Percentiles rank a stretch among this genome's conserved stretches.
These are phyloP conservation scores for Saksenaea vasiformis DNA, from an alignment of 371 early-diverging fungal species.

Conservation along the genomic window DNA sequence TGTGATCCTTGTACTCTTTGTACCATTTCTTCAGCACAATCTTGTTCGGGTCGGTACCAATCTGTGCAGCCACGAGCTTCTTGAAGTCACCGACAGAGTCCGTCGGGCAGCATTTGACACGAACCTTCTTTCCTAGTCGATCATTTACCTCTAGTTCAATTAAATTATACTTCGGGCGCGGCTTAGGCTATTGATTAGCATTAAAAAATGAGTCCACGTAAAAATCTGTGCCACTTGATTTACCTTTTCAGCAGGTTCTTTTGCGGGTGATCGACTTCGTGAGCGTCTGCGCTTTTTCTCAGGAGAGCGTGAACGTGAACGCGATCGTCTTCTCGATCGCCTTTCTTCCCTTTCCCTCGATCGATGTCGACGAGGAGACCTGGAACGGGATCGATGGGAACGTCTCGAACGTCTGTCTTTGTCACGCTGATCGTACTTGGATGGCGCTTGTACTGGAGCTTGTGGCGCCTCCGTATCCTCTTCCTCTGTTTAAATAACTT, in stretches of 20 bases:
- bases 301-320: not conserved
- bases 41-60: constrained; percentile 89
- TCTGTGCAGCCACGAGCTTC: constrained; percentile 90
- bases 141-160: constrained; percentile 83
- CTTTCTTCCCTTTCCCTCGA: not conserved
- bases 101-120: constrained; percentile 83
- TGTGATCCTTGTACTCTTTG: constrained; percentile 89
- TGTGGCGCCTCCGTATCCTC: constrained; percentile 6
- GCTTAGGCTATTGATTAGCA: constrained; percentile 19
- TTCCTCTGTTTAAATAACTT: constrained; percentile 7
- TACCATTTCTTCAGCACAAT: constrained; percentile 95
- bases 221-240: not conserved
- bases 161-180: constrained; percentile 37
- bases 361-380: not conserved
- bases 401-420: constrained; percentile 15
- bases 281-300: constrained; percentile 6
- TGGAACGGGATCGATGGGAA: constrained; percentile 17
- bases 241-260: constrained; percentile 2
- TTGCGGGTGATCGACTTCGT: not conserved
- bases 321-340: constrained; percentile 6
- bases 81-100: constrained; percentile 93
- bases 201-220: constrained; percentile 4
- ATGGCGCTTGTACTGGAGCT: not conserved
- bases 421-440: constrained; percentile 9
- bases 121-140: constrained; percentile 91